Base-by-base conservation (phyloP, 1,284 basidiomycete species). In the Puccinia brachypodii region DNA sequence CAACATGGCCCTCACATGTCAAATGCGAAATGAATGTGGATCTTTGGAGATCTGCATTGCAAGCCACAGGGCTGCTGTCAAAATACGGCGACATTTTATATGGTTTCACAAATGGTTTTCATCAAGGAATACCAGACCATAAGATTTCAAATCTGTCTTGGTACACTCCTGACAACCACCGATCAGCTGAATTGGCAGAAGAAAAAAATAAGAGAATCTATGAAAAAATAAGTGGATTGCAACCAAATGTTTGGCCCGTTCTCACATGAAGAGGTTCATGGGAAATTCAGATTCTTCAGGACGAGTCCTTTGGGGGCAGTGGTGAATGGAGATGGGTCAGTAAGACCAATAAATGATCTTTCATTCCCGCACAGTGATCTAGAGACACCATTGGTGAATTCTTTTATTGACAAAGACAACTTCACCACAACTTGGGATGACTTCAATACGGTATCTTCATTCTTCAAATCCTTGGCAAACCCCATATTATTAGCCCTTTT, bases 341-440 rank as follows among this genome's bases (percentile, higher is more conserved):
- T 50, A 47, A 16, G 42, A 50, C 42, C 69, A 11, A 76, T 76
- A 22, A 53, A 53, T 33, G 50, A 74, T 36, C 28, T 74, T 16
- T 74, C 47, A 3, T 74, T 28, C 38, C 72, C 47, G 14, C 40
- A 36, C 13, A n/a, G 6, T 3, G 28, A 73, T 25, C 19, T 16
- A 47, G 16, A 22, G n/a, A 50, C 44, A 6, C 71, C 71, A 19
- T 73, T 33, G 6, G 47, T 73, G n/a, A 73, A 73, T 36, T 73
- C 44, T 9, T 44, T 73, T 40, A 28, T 53, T 11, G 47, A 73
- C 25, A 53, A 47, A 28, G n/a, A 47, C 3, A 25, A 38, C 1
- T 74, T 33, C 22, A 11, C 22, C 14, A 74, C 72, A 16, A 74
- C 72, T 53, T 74, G 72, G 72, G 72, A 74, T 74, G 40, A 74